Evolutionary conservation across 225 moss, liverwort and hornwort species (phyloP).

Genomic region (Takakia lepidozioides): DNA sequence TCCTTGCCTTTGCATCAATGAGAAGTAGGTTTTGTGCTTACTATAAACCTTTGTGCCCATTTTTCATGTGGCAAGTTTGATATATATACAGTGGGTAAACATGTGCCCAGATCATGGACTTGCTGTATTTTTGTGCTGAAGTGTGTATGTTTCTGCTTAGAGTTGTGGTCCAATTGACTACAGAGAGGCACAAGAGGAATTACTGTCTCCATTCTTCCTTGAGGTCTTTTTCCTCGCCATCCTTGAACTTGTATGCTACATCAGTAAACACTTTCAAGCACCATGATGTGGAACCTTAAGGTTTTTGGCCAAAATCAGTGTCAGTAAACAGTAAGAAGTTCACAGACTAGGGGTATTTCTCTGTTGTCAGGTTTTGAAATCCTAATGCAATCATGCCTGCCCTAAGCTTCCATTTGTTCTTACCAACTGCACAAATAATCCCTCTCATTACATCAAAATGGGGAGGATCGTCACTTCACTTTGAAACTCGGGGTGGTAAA

Average conservation of each 20-base stretch:
- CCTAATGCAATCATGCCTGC: conserved; percentile 91
- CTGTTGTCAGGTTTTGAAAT: conserved; percentile 74
- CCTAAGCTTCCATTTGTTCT: conserved; percentile 72
- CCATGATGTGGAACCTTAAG: conserved; percentile 75
- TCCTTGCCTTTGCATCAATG: no score
- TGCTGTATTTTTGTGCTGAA: no score
- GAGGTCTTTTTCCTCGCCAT: conserved; percentile 77
- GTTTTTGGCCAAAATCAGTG: conserved; percentile 73
- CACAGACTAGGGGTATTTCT: conserved; percentile 63
- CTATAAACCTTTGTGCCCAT: no score
- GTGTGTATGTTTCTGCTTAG: no score
- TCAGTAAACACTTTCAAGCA: conserved; percentile 92
- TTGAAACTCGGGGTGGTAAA: conserved; percentile 94
- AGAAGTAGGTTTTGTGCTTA: no score
- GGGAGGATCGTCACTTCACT: conserved; percentile 89
- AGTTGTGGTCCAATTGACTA: no score
- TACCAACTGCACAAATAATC: conserved; percentile 90
- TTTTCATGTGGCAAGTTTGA: no score
- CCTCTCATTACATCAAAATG: conserved; percentile 92
- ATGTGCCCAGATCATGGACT: no score
- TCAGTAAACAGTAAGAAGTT: conserved; percentile 85
- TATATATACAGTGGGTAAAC: no score
- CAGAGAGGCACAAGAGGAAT: no score
- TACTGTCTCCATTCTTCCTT: conserved; percentile 53
- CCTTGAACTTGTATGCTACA: conserved; percentile 97